Evolutionary conservation across 2,329 filamentous ascomycete genomes (phyloP), one percentile per base, ranked within the genome.

Genomic region (Fusarium brevicatenulatum): DNA sequence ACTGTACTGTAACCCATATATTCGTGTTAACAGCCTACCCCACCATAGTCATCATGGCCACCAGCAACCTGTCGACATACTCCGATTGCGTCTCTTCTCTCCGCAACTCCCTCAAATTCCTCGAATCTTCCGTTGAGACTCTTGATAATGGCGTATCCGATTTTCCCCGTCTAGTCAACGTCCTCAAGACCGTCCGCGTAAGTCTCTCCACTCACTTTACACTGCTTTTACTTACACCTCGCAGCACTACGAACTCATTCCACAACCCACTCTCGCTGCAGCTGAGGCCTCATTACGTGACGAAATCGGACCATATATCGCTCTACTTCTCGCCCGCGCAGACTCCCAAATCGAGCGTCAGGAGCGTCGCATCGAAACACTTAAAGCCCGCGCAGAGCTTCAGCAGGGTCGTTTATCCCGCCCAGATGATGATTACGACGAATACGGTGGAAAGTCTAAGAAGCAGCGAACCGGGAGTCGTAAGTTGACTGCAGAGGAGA

Each of bases 231-330:
- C 63, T 71, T 36, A 63, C 43, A 34, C 7, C 23, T n/a, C 32
- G 23, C 70, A 97, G 92, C 95, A 97, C 84, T 98, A 97, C 83
- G 95, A 98, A 81, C 91, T 97, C 46, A 93, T 97, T 76, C 93
- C 95, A 21, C 94, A 97, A 80, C 90, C 92, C 18, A 93, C 93
- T 57, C 90, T 98, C 49, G 91, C 91, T 69, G 89, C 92, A 71
- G 95, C 95, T 37, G 95, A 98, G 82, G 87, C 93, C 74, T 91
- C 94, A 9, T 90, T 98, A 23, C 92, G 95, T 76, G 93, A 94
- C 78, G 95, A 97, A 80, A 96, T 97, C 75, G 91, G 92, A n/a
- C 95, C 95, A 13, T 95, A 94, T 81, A 93, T 97, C 72, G 86
- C 91, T 36, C 89, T 91, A 65, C 89, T 98, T 5, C 90, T 98